Conservation (phyloP, 352 stramenopile genomes). For the Phytophthora sp. region DNA sequence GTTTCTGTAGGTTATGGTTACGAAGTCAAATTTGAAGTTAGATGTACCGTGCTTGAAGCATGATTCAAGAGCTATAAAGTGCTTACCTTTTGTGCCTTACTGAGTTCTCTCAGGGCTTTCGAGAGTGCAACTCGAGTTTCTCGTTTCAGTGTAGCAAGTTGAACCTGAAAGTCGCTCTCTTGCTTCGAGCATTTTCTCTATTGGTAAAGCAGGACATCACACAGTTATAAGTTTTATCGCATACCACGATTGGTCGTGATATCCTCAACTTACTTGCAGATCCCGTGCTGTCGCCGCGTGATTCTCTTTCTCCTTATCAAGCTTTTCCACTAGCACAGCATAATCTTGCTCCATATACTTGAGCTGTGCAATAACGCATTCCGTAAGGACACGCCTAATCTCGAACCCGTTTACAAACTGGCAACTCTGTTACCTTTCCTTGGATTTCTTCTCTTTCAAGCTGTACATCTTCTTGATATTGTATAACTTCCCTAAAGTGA, state of each 20-base stretch:
- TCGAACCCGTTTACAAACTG: not conserved
- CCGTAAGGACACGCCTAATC: not conserved
- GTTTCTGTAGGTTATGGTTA: slow-evolving; percentile 48
- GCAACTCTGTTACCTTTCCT: slow-evolving; percentile 45
- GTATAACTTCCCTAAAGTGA: slow-evolving; percentile 48
- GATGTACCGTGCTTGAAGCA: no score
- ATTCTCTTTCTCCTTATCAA: slow-evolving; percentile 71
- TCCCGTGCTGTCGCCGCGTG: slow-evolving; percentile 41
- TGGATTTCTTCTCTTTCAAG: slow-evolving; percentile 72
- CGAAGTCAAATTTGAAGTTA: not conserved
- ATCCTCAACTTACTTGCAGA: slow-evolving; percentile 44
- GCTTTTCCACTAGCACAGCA: slow-evolving; percentile 47
- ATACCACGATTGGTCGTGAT: not conserved
- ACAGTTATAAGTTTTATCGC: not conserved
- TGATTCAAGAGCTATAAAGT: no score
- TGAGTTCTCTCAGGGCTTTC: slow-evolving; percentile 68
- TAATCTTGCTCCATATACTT: slow-evolving; percentile 80
- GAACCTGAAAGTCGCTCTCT: slow-evolving; percentile 42
- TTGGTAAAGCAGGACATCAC: not conserved
- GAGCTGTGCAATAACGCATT: slow-evolving; percentile 38
- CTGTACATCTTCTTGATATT: slow-evolving; percentile 74
- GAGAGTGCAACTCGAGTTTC: slow-evolving; percentile 59
- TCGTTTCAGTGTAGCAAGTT: slow-evolving; percentile 50
- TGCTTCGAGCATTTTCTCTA: slow-evolving; percentile 55
- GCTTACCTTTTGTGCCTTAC: slow-evolving; percentile 66